Evolutionary conservation across 495 filamentous ascomycete species (phyloP).

Genomic region (Apiosordaria backusii): DNA sequence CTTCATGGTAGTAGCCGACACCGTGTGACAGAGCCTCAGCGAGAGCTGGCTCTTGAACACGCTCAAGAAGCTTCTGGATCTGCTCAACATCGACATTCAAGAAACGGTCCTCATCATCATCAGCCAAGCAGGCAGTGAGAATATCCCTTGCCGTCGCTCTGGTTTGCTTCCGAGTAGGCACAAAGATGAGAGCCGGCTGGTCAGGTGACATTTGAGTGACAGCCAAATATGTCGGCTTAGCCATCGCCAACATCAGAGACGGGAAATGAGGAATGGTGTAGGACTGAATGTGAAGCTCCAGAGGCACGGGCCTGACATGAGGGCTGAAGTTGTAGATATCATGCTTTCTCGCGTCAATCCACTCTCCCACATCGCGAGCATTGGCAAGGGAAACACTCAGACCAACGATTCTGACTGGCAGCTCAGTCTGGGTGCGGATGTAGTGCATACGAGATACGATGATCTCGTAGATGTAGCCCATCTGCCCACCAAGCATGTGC

Average conservation of each 20-base stretch:
- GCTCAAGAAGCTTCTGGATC: constrained; percentile 73
- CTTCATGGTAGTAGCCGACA: constrained; percentile 97
- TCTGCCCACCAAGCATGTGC: constrained; percentile 88
- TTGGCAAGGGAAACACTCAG: constrained; percentile 92
- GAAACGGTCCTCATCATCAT: constrained; percentile 93
- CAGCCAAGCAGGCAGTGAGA: constrained; percentile 74
- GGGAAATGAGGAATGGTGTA: constrained; percentile 96
- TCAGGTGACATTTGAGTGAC: constrained; percentile 80
- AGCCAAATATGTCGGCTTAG: constrained; percentile 83
- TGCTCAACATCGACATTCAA: constrained; percentile 75
- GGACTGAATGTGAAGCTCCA: constrained; percentile 94
- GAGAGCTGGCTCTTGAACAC: constrained; percentile 78
- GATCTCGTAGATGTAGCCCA: constrained; percentile 90
- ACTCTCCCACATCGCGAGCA: constrained; percentile 90
- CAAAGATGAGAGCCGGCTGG: constrained; percentile 86
- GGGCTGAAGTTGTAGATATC: constrained; percentile 99
- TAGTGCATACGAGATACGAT: constrained; percentile 97
- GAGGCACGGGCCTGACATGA: constrained; percentile 75
- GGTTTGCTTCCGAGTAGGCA: constrained; percentile 88
- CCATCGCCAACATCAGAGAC: constrained; percentile 97
- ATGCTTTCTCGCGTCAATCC: constrained; percentile 98
- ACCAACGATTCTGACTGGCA: constrained; percentile 80
- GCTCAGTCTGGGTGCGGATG: constrained; percentile 83
- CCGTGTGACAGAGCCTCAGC: constrained; percentile 92
- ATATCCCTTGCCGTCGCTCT: constrained; percentile 87